Base-by-base conservation (phyloP, 495 filamentous ascomycete species). In the Aspergillus sclerotiicarbonarius region DNA sequence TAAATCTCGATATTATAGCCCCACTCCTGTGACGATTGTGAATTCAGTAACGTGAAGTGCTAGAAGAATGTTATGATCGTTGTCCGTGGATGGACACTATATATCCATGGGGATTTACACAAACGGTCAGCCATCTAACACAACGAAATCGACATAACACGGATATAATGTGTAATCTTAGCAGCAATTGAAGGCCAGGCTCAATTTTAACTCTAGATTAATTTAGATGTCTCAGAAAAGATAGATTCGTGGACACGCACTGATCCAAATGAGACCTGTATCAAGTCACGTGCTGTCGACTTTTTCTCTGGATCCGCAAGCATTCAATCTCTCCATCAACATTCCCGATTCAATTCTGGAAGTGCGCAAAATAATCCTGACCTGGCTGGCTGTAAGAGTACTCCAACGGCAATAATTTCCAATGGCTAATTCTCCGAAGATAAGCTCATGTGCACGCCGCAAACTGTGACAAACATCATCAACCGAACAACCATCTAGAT, bases 231-330 rank as follows among this genome's bases (percentile, higher is more conserved):
- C 2, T 9, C 33, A 37, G 33, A 13, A 13, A 35, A 9, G 2
- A 35, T 10, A 35, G 8, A 9, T 35, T 13, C 8, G 33, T 35
- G 33, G 8, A 41, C 8, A 41, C 13, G 37, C 5, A n/a, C 37
- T n/a, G 37, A n/a, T n/a, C 12, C 13, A 12, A 6, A 41, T n/a
- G 4, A 12, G 37, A 41, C 37, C 37, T 41, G 37, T 41, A 41
- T 41, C 37, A 8, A 18, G 41, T 53, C 59, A 57, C 53, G 53
- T 56, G 53, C 51, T 19, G 51, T 58, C 37, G 31, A 19, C 12
- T 58, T 58, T 58, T 58, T 58, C 20, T 20, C 30, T 25, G 25
- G 32, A 29, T 56, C 54, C 37, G n/a, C 37, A 12, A n/a, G 9
- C 15, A 53, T 53, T 53, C 48, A n/a, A 41, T 49, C 46, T 49